A percentile compares a stretch with the other conserved stretches of the same genome.
Evolutionary conservation across 2,329 filamentous ascomycete genomes (phyloP).

Genomic region (Elsinoe perseae): DNA sequence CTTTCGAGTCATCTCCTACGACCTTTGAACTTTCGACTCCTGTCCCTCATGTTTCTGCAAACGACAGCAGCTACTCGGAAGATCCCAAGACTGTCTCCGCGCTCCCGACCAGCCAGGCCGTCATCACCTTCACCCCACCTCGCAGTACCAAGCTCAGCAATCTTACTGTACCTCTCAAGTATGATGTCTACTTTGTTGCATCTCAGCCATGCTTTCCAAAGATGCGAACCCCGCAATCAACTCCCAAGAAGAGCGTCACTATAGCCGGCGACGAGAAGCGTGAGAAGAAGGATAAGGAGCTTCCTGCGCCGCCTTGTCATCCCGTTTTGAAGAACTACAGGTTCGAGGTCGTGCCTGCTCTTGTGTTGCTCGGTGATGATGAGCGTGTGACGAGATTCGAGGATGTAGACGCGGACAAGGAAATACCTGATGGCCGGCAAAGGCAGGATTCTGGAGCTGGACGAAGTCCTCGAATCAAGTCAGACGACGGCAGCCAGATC

Average conservation of each 20-base stretch:
- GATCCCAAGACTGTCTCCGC: conserved; percentile 14
- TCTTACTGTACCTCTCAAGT: conserved; percentile 35
- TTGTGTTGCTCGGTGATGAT: conserved; percentile 20
- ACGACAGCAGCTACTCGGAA: conserved; percentile 27
- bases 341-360: conserved; percentile 31
- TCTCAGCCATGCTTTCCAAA: conserved; percentile 43
- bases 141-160: conserved; percentile 17
- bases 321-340: conserved; percentile 35
- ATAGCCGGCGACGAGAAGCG: conserved; percentile 13
- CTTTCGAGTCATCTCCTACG: conserved; percentile 21
- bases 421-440: background rate
- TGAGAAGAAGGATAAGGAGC: conserved; percentile 22
- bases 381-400: background rate
- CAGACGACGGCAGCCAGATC: conserved; percentile 20
- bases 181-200: conserved; percentile 48
- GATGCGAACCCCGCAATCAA: conserved; percentile 33
- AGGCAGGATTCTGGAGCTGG: conserved; percentile 13
- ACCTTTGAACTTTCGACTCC: conserved; percentile 5
- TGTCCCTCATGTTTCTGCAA: background rate
- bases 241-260: background rate
- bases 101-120: background rate
- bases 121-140: conserved; percentile 30
- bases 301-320: conserved; percentile 29
- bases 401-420: conserved; percentile 16
- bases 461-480: background rate